Base-by-base conservation (phyloP, 805 yeast genomes). In the Candida ipomoeae region DNA sequence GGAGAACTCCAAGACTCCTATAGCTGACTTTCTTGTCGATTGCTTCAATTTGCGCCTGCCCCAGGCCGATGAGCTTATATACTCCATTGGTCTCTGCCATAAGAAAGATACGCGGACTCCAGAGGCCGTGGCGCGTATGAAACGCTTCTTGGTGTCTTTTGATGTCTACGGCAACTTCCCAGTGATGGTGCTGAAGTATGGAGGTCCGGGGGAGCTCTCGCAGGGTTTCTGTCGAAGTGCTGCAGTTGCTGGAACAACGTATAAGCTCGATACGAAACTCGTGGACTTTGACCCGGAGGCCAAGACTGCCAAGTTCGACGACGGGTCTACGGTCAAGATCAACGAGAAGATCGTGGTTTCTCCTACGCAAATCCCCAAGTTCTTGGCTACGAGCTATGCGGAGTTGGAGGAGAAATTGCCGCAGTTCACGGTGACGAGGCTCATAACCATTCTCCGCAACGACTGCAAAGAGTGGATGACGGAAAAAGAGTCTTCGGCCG, bases 191-290 rank as follows among this genome's bases (percentile, higher is more conserved):
- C 87, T 96, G 46, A 92, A 89, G 73, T 92, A 84, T 69, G 99
- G 98, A 50, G 95, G 96, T 2, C 91, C 96, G 0, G 97, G 98
- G 48, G 99, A 92, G 69, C 74, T 92, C 26, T 84, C 96, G 14
- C 99, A 92, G 71, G 99, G 97, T 1, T 92, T 94, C 68, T 92
- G 97, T 70, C 79, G 99, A 60, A 87, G 96, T 51, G 98, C 98
- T 3, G 99, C 99, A 13, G 98, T 92, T 55, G 98, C 94, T 17
- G 98, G 98, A 48, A 86, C 97, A 48, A 89, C 95, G 33, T 92
- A 94, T 70, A 89, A 90, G 66, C 75, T 92, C 49, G 83, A 85
- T 62, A 85, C 94, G 14, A 71, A 76, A 37, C 68, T 92, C 47
- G 70, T 70, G 5, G 80, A 81, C 35, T 89, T 74, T 68, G 92